phyloP scores from a whole-genome alignment of 441 rosid species.

The Pelargonium fulgidum region DNA sequence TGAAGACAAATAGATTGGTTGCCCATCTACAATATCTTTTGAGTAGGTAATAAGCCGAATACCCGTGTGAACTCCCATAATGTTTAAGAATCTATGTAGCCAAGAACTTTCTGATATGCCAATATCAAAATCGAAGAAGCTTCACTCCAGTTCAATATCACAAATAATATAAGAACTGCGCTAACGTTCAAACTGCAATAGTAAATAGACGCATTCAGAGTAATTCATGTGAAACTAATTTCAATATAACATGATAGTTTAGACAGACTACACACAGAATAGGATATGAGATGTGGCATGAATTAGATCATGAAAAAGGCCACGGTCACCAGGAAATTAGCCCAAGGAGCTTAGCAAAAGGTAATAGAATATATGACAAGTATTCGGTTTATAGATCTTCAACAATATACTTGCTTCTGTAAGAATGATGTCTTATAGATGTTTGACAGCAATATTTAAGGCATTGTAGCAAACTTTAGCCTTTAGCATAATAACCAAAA shows the following conservation, averaged over 20 bases:
- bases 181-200: background rate
- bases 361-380: background rate
- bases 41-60: constrained; percentile 57
- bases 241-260: background rate
- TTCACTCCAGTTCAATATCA: background rate
- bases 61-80: constrained; percentile 31
- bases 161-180: background rate
- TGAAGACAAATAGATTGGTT: constrained; percentile 62
- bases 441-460: background rate
- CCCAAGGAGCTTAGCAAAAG: background rate
- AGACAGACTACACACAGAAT: too few relatives aligned
- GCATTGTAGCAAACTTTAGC: background rate
- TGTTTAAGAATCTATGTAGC: background rate
- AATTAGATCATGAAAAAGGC: background rate
- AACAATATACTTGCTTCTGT: background rate
- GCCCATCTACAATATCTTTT: constrained; percentile 71
- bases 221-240: background rate
- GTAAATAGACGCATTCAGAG: background rate
- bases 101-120: background rate
- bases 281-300: background rate
- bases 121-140: background rate
- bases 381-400: too few relatives aligned
- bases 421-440: background rate
- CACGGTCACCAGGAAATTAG: background rate
- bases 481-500: background rate